A percentile compares a stretch with the other conserved stretches of the same genome.
Conservation (phyloP, 1,284 basidiomycete species). For the Trametes polyzona region DNA sequence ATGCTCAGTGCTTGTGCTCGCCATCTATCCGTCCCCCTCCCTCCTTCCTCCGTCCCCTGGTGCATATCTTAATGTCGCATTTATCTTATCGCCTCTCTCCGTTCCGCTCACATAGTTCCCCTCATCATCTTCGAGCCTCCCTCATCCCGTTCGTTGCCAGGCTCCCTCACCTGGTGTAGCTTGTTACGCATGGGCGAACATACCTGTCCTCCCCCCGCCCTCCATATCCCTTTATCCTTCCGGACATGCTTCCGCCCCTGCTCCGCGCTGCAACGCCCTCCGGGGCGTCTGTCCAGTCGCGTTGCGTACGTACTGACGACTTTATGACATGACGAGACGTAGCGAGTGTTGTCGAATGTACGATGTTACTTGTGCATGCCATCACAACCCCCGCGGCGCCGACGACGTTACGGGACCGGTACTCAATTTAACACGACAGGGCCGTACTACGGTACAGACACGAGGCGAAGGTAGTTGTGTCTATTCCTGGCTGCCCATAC, state of each 20-base stretch:
- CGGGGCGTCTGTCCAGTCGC: slow-evolving; percentile 5
- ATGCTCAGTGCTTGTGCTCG: background rate
- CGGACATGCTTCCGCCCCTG: background rate
- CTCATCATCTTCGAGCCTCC: background rate
- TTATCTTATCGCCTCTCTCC: slow-evolving; percentile 15
- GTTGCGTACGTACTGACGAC: slow-evolving; percentile 17
- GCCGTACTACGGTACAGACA: no score
- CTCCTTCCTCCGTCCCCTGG: background rate
- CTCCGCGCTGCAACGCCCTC: no score
- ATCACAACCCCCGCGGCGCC: background rate
- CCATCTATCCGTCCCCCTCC: background rate
- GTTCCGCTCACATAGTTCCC: background rate
- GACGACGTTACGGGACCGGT: background rate
- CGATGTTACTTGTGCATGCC: slow-evolving; percentile 14
- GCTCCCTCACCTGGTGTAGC: background rate
- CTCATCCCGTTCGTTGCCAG: background rate
- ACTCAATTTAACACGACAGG: no score
- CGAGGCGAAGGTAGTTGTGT: no score
- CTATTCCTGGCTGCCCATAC: no score
- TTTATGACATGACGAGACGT: slow-evolving; percentile 21
- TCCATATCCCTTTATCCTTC: background rate
- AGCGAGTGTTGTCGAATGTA: slow-evolving; percentile 20
- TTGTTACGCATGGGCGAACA: background rate
- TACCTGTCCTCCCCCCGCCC: background rate
- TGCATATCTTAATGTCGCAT: slow-evolving; percentile 19